Evolutionary conservation across 805 yeast genomes (phyloP), one percentile per base, ranked within the genome.

Genomic region (Kodamaea hsintzibuensis): DNA sequence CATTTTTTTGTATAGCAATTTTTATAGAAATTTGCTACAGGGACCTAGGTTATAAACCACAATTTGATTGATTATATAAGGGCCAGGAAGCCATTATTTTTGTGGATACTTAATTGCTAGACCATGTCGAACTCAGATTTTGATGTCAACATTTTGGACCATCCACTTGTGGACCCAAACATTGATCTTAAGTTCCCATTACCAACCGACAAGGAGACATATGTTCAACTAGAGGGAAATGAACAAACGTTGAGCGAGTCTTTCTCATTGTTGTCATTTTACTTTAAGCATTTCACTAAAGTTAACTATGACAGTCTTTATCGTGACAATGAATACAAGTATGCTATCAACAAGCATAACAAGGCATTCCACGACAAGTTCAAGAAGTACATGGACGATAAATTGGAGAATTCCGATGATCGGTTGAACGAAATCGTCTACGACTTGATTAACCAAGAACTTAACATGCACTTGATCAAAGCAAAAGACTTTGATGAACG

Each of bases 111-210:
- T 37, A n/a, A 43, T 14, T 39, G 18, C 37, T n/a, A 30, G 25
- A 18, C 7, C 45, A 38, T 53, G 43, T 53, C 59, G 27, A 56
- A 56, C 47, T 49, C 59, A n/a, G 58, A 64, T 46, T 65, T 76
- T 50, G 78, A 76, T 54, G 66, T 75, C 55, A 75, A 76, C 56
- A 65, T 76, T 49, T 64, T 75, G 37, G 73, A 73, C 8, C 65
- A 71, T 59, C 70, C 74, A 0, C 60, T 67, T 14, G 47, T 57
- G 1, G 40, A 57, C 2, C 78, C 78, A 16, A 62, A 62, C 44
- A 62, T 76, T 25, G 68, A 63, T 4, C 62, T 74, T 9, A 57
- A 70, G 9, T 73, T 74, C 54, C 80, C 80, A 1, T 62, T 75
- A 17, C 79, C 80, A 5, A 65, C 65, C 10, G 77, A 73, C 56